Evolutionary conservation across 2,329 filamentous ascomycete species (phyloP).

Genomic region (Penicillium sp.): DNA sequence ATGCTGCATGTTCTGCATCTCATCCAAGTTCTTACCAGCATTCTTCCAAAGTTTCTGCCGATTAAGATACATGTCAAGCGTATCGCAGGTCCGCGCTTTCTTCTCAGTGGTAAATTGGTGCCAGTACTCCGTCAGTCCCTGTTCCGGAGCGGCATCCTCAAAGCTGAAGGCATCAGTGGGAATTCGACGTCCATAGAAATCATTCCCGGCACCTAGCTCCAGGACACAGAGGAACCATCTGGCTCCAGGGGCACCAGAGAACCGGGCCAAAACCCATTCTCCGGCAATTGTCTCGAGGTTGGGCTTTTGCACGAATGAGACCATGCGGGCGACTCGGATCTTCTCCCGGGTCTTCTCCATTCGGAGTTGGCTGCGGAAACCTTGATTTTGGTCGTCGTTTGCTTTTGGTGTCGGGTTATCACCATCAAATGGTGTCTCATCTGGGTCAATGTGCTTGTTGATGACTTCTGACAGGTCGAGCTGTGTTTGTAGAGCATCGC

Average conservation of each 20-base stretch:
- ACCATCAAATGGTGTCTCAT: not conserved
- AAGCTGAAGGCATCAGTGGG: constrained; percentile 16
- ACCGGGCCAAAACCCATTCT: constrained; percentile 18
- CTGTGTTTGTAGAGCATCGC: not conserved
- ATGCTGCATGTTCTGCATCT: not conserved
- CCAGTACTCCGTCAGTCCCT: constrained; percentile 17
- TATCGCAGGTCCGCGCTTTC: constrained; percentile 11
- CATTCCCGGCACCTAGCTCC: constrained; percentile 6
- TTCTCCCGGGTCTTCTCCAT: constrained; percentile 3
- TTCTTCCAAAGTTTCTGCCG: not conserved
- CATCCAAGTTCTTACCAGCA: not conserved
- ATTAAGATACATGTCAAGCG: constrained; percentile 9
- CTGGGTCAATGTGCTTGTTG: not conserved
- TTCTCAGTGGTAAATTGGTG: constrained; percentile 12
- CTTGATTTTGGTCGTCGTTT: not conserved
- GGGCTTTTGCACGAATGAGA: constrained; percentile 15
- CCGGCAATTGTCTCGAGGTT: constrained; percentile 15
- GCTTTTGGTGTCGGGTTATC: not conserved
- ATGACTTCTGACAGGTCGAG: not conserved
- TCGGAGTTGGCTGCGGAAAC: not conserved
- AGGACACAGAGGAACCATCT: constrained; percentile 18
- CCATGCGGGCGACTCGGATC: constrained; percentile 14
- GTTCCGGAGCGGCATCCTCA: constrained; percentile 15
- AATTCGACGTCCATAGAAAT: constrained; percentile 14
- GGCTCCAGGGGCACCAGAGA: constrained; percentile 13